Evolutionary conservation across 108 stramenopile species (phyloP).

Genomic region (Craspedostauros australis): DNA sequence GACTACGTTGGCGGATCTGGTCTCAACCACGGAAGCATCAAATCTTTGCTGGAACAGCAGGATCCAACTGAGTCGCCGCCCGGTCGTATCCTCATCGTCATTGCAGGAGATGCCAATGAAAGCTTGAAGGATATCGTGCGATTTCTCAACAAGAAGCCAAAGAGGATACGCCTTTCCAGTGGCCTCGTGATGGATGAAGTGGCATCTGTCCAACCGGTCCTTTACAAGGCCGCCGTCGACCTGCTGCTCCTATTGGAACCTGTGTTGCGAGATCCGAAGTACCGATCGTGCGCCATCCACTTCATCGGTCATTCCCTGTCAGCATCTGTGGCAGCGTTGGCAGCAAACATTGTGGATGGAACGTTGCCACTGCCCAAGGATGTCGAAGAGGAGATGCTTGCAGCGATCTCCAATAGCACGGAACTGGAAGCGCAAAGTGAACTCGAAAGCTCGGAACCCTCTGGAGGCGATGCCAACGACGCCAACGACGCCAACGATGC

Average conservation of each 20-base stretch:
- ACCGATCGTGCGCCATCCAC: slow-evolving; percentile 53
- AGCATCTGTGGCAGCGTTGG: slow-evolving; percentile 63
- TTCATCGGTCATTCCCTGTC: slow-evolving; percentile 77
- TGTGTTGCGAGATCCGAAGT: slow-evolving; percentile 8
- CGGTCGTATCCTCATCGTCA: slow-evolving; percentile 52
- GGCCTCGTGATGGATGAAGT: slow-evolving; percentile 43
- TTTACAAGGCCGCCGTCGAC: slow-evolving; percentile 53
- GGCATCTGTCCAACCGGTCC: slow-evolving; percentile 53
- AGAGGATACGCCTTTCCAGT: slow-evolving; percentile 18
- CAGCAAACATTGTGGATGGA: slow-evolving; percentile 71
- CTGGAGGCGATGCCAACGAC: too few species aligned
- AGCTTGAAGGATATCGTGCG: slow-evolving; percentile 10
- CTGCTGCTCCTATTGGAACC: slow-evolving; percentile 38
- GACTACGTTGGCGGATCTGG: slow-evolving; percentile 68
- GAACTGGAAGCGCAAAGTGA: too few species aligned
- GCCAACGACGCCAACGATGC: not conserved
- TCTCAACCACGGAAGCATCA: slow-evolving; percentile 57
- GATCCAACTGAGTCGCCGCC: slow-evolving; percentile 4
- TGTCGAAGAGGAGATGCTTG: too few species aligned
- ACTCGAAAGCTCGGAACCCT: too few species aligned
- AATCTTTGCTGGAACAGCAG: slow-evolving; percentile 17
- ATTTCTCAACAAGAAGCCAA: slow-evolving; percentile 14
- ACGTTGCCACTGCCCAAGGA: slow-evolving; percentile 43
- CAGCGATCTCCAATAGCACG: too few species aligned
- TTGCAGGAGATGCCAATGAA: slow-evolving; percentile 24